Conservation (phyloP, 345 rosid species). For the Gossypium ekmanianum region DNA sequence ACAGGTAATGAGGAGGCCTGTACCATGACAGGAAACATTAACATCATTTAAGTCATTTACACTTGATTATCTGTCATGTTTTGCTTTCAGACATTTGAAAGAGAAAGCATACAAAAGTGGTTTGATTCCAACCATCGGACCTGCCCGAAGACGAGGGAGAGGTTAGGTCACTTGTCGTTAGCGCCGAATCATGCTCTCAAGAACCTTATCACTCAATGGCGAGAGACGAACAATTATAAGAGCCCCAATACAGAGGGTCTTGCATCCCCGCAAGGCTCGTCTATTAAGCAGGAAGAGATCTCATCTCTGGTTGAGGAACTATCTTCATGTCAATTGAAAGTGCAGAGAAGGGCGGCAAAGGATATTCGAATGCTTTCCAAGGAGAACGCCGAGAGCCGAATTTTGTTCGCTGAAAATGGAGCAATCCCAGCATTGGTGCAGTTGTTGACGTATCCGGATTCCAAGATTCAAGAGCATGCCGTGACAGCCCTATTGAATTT, state of each 20-base stretch:
- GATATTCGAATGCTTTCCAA: constrained; percentile 64
- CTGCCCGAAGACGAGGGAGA: constrained; percentile 69
- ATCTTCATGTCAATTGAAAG: constrained; percentile 47
- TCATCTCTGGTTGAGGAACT: constrained; percentile 38
- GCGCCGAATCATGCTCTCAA: constrained; percentile 69
- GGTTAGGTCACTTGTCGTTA: constrained; percentile 46
- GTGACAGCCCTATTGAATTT: constrained; percentile 70
- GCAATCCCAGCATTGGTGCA: constrained; percentile 55
- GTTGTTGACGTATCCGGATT: constrained; percentile 59
- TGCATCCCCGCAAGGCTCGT: constrained; percentile 10
- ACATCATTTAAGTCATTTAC: not conserved
- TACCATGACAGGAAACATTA: not conserved
- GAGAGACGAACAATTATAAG: constrained; percentile 56
- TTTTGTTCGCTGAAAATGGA: constrained; percentile 45
- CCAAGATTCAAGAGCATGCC: constrained; percentile 59
- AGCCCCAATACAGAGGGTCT: constrained; percentile 34
- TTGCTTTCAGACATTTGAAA: constrained; percentile 55
- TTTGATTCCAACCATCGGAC: constrained; percentile 54
- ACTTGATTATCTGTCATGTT: not conserved
- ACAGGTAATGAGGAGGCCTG: constrained; percentile 42
- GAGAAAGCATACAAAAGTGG: constrained; percentile 75
- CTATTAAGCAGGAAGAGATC: constrained; percentile 33
- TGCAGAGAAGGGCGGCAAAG: constrained; percentile 55
- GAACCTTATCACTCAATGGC: constrained; percentile 64
- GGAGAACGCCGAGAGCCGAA: constrained; percentile 62